These are phyloP conservation scores for Pythium plurisporium DNA, from an alignment of 352 stramenopile species.

Conservation along the genomic window DNA sequence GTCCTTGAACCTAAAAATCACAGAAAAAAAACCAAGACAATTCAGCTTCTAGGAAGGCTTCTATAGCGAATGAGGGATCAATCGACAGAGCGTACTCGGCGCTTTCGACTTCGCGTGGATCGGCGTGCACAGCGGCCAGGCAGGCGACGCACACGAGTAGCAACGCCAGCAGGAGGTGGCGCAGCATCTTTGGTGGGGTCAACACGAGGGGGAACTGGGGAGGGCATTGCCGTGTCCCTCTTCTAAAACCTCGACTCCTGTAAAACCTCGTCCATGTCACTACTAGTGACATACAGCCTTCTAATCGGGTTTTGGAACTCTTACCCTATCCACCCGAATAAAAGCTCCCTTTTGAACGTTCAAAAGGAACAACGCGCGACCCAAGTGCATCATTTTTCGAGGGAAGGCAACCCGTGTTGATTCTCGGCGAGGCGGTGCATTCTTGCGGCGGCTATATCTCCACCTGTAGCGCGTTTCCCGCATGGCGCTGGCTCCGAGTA, in stretches of 20 bases:
- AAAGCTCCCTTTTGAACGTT: conserved; percentile 23
- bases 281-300: background rate
- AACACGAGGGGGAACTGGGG: background rate
- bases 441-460: background rate
- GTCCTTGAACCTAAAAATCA: conserved; percentile 45
- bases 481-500: conserved; percentile 18
- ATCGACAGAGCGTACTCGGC: conserved; percentile 40
- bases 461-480: background rate
- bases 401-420: no score
- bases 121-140: conserved; percentile 19
- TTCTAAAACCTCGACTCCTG: conserved; percentile 4
- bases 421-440: no score
- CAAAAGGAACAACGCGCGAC: no score
- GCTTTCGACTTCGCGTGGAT: conserved; percentile 59
- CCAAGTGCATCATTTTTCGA: no score
- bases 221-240: background rate
- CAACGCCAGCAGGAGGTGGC: conserved; percentile 25
- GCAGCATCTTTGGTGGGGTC: conserved; percentile 25
- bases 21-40: conserved; percentile 11
- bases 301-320: background rate
- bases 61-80: background rate
- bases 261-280: background rate
- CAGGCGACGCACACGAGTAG: conserved; percentile 27
- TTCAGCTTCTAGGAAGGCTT: background rate
- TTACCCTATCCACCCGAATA: conserved; percentile 9